Conservation (phyloP, 495 filamentous ascomycete species). For the Penicillium samsonianum region DNA sequence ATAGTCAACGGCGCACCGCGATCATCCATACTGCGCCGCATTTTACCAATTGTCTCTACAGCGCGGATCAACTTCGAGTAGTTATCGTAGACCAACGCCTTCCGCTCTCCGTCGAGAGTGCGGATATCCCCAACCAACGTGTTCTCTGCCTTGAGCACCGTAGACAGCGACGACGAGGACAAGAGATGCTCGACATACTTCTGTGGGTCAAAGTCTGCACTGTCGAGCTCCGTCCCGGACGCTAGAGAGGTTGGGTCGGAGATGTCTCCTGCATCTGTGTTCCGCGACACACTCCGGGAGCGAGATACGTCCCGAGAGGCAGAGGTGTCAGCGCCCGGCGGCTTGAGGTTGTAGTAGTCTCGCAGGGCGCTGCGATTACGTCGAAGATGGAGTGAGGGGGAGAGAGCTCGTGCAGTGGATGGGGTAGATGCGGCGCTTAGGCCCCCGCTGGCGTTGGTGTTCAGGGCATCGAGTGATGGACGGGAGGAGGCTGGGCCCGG, state of each 20-base stretch:
- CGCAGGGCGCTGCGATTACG: conserved; percentile 82
- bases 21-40: conserved; percentile 53
- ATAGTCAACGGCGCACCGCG: conserved; percentile 49
- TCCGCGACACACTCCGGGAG: conserved; percentile 43
- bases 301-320: conserved; percentile 23
- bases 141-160: conserved; percentile 62
- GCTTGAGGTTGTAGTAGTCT: conserved; percentile 89
- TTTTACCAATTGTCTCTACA: conserved; percentile 88
- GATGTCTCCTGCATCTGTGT: conserved; percentile 41
- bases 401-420: conserved; percentile 48
- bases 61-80: conserved; percentile 94
- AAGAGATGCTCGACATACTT: conserved; percentile 48
- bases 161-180: conserved; percentile 58
- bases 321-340: conserved; percentile 39
- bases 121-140: conserved; percentile 69
- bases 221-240: conserved; percentile 50
- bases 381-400: conserved; percentile 48
- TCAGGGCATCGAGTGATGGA: conserved; percentile 65
- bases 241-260: conserved; percentile 34
- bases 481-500: conserved; percentile 68
- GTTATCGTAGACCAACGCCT: conserved; percentile 97
- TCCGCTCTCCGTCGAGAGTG: conserved; percentile 89
- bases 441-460: conserved; percentile 44
- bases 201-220: conserved; percentile 48
- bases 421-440: conserved; percentile 55